These are phyloP conservation scores for Leucocoprinus leucothites DNA, from an alignment of 768 basidiomycete species.

Conservation along the genomic window DNA sequence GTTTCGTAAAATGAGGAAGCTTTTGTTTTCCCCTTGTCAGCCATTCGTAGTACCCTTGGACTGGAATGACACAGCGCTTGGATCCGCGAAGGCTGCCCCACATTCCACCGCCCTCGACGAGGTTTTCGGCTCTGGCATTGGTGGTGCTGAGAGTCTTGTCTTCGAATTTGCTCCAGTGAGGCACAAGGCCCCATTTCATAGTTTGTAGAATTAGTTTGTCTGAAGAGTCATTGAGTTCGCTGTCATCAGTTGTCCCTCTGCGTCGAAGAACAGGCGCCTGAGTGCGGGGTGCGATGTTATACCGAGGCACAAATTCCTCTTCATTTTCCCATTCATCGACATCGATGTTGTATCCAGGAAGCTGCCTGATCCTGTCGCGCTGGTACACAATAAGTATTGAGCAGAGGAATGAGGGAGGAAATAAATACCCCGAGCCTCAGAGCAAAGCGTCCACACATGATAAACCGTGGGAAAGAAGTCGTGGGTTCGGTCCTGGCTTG, in stretches of 20 bases:
- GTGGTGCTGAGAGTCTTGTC: slow-evolving; percentile 76
- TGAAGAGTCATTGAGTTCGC: slow-evolving; percentile 1
- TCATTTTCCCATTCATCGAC: slow-evolving; percentile 60
- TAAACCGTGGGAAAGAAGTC: not conserved
- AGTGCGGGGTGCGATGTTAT: slow-evolving; percentile 83
- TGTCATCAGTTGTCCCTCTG: slow-evolving; percentile 17
- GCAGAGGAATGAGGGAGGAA: not conserved
- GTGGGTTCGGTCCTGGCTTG: slow-evolving; percentile 22
- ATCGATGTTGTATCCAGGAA: slow-evolving; percentile 39
- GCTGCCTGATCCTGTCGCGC: slow-evolving; percentile 41
- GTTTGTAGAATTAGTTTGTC: slow-evolving; percentile 61
- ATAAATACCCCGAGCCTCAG: slow-evolving; percentile 37
- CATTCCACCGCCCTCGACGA: slow-evolving; percentile 73
- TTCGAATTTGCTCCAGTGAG: slow-evolving; percentile 78
- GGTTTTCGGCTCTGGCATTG: slow-evolving; percentile 84
- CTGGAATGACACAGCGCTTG: slow-evolving; percentile 83
- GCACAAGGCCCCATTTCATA: slow-evolving; percentile 91
- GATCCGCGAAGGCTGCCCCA: slow-evolving; percentile 82
- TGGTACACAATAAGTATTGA: slow-evolving; percentile 17
- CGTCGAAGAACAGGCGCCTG: slow-evolving; percentile 72
- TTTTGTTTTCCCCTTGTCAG: slow-evolving; percentile 77
- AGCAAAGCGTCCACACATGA: slow-evolving; percentile 67
- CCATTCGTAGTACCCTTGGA: slow-evolving; percentile 87
- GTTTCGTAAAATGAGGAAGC: slow-evolving; percentile 79
- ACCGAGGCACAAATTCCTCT: slow-evolving; percentile 58